Evolutionary conservation across 2,329 filamentous ascomycete genomes (phyloP), one percentile per base, ranked within the genome.

Genomic region (Alternaria consortialis): DNA sequence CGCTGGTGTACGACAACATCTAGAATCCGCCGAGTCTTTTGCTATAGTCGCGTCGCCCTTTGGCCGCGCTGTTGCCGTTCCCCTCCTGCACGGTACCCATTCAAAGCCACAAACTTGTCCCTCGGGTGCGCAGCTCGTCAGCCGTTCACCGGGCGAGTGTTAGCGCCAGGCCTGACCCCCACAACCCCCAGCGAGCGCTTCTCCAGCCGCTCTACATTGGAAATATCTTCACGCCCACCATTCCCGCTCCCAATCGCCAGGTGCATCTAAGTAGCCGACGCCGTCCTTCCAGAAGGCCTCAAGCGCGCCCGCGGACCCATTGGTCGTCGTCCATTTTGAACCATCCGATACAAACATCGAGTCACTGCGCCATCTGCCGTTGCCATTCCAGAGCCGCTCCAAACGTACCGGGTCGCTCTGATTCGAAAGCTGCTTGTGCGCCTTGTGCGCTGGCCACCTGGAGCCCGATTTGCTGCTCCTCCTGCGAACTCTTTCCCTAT

Each of bases 61-160:
- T 37, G 34, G 40, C 57, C 44, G 57, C 62, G 15, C 56, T 44
- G 51, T 58, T 52, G 34, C 48, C 37, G 53, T 61, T 36, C 36
- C 43, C 36, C 63, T 51, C 52, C 56, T 58, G 58, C 37, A 50
- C 63, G 46, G 53, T 58, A 37, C 51, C 62, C 56, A 34, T 58
- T 47, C 64, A 48, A 40, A 32, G 56, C 63, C 61, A 62, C 60
- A 51, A 51, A 9, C 44, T 57, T 36, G 48, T 31, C 58, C 64
- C 57, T 59, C 64, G 63, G 52, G 48, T 56, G 55, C 60, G 61
- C 69, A 62, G 29, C 58, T 58, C 63, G 63, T 25, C 65, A 58
- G 50, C 64, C 69, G 47, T 72, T 73, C 70, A 76, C 75, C 76
- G 76, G 74, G 69, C 70, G 73, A 74, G 74, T 74, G 56, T 77